These are phyloP conservation scores for Populus davidiana DNA, from an alignment of 345 rosid species.

Conservation along the genomic window DNA sequence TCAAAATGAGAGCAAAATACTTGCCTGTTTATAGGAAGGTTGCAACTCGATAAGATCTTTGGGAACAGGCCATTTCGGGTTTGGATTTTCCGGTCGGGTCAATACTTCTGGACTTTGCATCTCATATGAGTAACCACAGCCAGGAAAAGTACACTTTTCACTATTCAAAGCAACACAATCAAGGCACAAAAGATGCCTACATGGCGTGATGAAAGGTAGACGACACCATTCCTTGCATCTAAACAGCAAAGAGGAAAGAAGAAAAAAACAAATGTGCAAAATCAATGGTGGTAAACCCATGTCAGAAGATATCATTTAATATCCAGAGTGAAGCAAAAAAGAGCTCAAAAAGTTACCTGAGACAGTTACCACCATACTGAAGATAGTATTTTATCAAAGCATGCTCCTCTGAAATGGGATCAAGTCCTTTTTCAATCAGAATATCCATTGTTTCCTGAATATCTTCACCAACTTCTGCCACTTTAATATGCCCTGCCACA, in stretches of 20 bases:
- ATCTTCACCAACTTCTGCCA: constrained; percentile 80
- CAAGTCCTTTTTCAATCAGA: constrained; percentile 58
- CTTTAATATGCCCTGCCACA: constrained; percentile 93
- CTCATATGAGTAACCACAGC: constrained; percentile 74
- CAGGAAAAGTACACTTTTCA: constrained; percentile 65
- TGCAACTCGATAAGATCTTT: constrained; percentile 96
- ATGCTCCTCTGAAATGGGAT: constrained; percentile 61
- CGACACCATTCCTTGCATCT: constrained; percentile 99
- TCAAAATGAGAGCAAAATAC: constrained; percentile 6
- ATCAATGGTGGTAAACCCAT: neutral
- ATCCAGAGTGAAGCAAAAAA: constrained; percentile 3
- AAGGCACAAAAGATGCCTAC: constrained; percentile 88
- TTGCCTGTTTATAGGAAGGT: constrained; percentile 90
- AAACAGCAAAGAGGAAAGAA: constrained; percentile 11
- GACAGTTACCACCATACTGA: constrained; percentile 78
- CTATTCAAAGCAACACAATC: constrained; percentile 77
- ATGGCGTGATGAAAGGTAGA: constrained; percentile 85
- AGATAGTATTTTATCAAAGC: constrained; percentile 63
- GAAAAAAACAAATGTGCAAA: neutral
- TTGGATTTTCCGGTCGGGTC: constrained; percentile 91
- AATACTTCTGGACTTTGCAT: constrained; percentile 81
- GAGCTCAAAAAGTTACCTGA: constrained; percentile 47
- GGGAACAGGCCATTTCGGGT: constrained; percentile 95
- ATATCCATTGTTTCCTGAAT: constrained; percentile 92
- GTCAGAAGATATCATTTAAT: constrained; percentile 5